Percentiles rank a stretch among this genome's conserved stretches.
phyloP scores from a whole-genome alignment of 2,329 filamentous ascomycete genomes.

The Cucurbitaria berberidis region DNA sequence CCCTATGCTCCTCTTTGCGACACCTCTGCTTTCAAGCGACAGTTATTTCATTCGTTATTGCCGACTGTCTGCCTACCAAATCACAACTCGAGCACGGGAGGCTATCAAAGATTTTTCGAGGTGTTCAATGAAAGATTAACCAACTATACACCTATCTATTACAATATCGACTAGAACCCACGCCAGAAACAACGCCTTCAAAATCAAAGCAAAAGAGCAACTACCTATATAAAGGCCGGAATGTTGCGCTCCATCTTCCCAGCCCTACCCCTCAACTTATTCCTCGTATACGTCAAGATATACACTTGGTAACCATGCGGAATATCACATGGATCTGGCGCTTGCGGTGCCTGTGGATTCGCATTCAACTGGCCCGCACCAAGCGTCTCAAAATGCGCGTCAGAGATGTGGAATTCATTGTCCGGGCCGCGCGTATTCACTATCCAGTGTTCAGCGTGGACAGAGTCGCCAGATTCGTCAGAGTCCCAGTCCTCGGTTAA shows the following conservation, averaged over 20 bases:
- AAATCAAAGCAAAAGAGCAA: not conserved
- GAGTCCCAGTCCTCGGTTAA: too few relatives aligned
- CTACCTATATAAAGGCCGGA: not conserved
- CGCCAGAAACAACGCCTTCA: too few relatives aligned
- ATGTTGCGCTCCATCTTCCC: conserved; percentile 4
- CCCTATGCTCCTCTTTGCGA: too few relatives aligned
- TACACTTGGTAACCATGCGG: conserved; percentile 5
- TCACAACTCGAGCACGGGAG: too few relatives aligned
- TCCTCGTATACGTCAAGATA: conserved; percentile 10
- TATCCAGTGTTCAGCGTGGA: not conserved
- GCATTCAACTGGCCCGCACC: not conserved
- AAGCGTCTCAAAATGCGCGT: not conserved
- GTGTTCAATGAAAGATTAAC: too few relatives aligned
- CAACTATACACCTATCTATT: too few relatives aligned
- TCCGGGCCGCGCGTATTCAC: not conserved
- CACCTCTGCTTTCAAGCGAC: too few relatives aligned
- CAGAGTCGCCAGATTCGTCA: too few relatives aligned
- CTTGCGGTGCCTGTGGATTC: conserved; percentile 5
- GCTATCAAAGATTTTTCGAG: too few relatives aligned
- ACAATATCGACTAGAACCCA: too few relatives aligned
- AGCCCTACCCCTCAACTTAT: not conserved
- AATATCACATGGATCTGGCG: not conserved
- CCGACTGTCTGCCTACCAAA: too few relatives aligned
- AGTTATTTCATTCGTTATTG: too few relatives aligned
- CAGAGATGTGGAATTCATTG: not conserved